Percentiles rank a stretch among this genome's conserved stretches.
Evolutionary conservation across 345 rosid genomes (phyloP).

Genomic region (Eucalyptus tenuipes): DNA sequence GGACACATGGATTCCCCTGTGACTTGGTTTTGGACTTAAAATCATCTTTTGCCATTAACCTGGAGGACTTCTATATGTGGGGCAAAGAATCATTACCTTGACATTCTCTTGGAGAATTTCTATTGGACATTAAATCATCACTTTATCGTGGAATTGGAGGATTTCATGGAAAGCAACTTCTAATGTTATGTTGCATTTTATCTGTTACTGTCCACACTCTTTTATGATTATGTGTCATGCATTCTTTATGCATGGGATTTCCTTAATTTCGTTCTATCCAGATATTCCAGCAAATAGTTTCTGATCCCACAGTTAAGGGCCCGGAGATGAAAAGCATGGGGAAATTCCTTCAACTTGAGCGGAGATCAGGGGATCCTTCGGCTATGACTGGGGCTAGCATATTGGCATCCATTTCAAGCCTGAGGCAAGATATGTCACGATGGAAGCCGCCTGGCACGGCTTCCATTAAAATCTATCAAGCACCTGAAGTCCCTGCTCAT

Average conservation of each 20-base stretch:
- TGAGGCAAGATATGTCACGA: slow-evolving; percentile 44
- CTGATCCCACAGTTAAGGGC: slow-evolving; percentile 45
- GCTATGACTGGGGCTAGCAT: slow-evolving; percentile 73
- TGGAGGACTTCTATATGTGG: background rate
- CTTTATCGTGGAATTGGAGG: background rate
- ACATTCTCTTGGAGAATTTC: background rate
- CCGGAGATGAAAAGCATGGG: slow-evolving; percentile 35
- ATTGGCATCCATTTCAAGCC: slow-evolving; percentile 57
- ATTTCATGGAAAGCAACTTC: background rate
- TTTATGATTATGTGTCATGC: background rate
- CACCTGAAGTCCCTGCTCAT: slow-evolving; percentile 34
- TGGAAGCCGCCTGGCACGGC: slow-evolving; percentile 39
- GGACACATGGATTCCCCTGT: background rate
- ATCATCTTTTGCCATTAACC: background rate
- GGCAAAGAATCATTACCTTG: background rate
- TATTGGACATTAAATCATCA: background rate
- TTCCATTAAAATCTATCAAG: slow-evolving; percentile 32
- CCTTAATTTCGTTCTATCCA: slow-evolving; percentile 26
- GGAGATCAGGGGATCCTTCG: slow-evolving; percentile 62
- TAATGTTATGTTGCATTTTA: background rate
- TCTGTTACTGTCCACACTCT: background rate
- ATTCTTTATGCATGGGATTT: background rate
- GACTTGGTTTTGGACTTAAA: background rate
- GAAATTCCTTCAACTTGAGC: slow-evolving; percentile 38
- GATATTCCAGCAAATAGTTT: slow-evolving; percentile 64